Evolutionary conservation across 2,329 filamentous ascomycete species (phyloP).

Genomic region (Arthroderma uncinatum): DNA sequence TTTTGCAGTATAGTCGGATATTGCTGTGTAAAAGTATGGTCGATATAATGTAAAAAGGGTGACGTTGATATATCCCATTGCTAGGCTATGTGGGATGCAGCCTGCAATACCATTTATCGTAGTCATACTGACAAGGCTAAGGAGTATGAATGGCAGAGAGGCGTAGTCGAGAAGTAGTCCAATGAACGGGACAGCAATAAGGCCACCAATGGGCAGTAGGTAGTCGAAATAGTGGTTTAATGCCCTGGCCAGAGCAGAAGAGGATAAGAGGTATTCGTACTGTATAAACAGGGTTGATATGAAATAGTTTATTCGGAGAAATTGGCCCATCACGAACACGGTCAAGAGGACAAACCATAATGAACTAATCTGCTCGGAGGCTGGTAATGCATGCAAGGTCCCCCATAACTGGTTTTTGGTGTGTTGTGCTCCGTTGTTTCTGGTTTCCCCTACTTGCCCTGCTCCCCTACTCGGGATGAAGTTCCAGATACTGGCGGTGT

Average conservation of each 20-base stretch:
- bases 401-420: constrained; percentile 68
- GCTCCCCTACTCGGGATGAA: constrained; percentile 21
- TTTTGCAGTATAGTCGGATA: constrained; percentile 82
- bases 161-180: constrained; percentile 67
- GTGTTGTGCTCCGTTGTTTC: constrained; percentile 54
- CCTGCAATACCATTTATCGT: constrained; percentile 68
- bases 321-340: constrained; percentile 61
- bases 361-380: constrained; percentile 60
- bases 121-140: constrained; percentile 57
- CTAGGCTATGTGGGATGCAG: constrained; percentile 52
- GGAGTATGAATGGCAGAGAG: constrained; percentile 59
- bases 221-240: constrained; percentile 80
- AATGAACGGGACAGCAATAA: constrained; percentile 74
- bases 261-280: constrained; percentile 64
- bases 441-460: constrained; percentile 48
- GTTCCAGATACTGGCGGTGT: not conserved
- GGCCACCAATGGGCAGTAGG: constrained; percentile 67
- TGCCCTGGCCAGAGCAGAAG: constrained; percentile 48
- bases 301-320: constrained; percentile 78
- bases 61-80: constrained; percentile 66
- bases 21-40: constrained; percentile 81
- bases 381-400: constrained; percentile 62
- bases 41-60: constrained; percentile 75
- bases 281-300: constrained; percentile 72
- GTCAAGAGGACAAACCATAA: constrained; percentile 79